phyloP scores from a whole-genome alignment of 805 yeast species.

The Grigorovia transvaalensis region DNA sequence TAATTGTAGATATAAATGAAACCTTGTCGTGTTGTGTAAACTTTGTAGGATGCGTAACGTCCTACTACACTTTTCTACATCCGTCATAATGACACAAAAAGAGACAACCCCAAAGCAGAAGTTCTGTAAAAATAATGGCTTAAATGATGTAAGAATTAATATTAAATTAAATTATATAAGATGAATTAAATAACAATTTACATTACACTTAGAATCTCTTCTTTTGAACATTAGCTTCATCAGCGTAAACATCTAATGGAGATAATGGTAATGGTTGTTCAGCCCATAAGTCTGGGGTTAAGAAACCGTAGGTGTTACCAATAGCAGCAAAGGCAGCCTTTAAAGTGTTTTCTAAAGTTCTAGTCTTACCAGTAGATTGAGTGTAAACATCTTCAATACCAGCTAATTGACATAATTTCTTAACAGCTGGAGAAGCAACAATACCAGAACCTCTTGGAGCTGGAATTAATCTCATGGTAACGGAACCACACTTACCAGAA shows the following conservation, averaged over 20 bases:
- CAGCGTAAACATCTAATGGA: conserved; percentile 92
- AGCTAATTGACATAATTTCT: conserved; percentile 97
- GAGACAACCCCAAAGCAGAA: too few relatives aligned
- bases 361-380: conserved; percentile 96
- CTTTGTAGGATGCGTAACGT: too few relatives aligned
- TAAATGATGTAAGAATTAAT: not conserved
- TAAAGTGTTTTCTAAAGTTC: conserved; percentile 99
- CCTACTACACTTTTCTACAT: too few relatives aligned
- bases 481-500: conserved; percentile 99
- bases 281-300: conserved; percentile 98
- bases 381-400: conserved; percentile 99
- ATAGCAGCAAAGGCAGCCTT: conserved; percentile 99
- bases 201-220: conserved; percentile 53
- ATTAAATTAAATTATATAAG: conserved; percentile 1
- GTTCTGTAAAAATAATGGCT: too few relatives aligned
- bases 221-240: conserved; percentile 65
- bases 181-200: not conserved
- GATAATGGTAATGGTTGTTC: conserved; percentile 74
- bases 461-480: conserved; percentile 95
- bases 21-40: too few relatives aligned
- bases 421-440: conserved; percentile 99
- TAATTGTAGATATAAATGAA: too few relatives aligned
- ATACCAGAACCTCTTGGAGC: conserved; percentile 99
- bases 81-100: too few relatives aligned
- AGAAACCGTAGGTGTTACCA: conserved; percentile 99